Evolutionary conservation across 2,329 filamentous ascomycete species (phyloP).

Genomic region (Neophaeococcomyces mojaviensis): DNA sequence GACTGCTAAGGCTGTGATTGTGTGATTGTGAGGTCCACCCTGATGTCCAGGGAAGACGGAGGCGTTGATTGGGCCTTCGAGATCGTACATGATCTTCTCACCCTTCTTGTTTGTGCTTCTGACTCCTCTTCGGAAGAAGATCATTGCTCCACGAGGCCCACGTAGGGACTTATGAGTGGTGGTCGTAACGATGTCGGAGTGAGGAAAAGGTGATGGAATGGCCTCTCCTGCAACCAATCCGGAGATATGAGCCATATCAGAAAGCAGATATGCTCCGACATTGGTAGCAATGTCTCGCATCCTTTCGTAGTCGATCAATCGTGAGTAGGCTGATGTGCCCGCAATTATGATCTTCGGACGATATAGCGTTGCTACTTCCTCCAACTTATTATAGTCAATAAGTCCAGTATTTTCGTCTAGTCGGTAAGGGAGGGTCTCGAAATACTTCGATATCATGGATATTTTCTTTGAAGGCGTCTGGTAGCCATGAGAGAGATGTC

Average conservation of each 20-base stretch:
- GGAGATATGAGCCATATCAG: constrained; percentile 96
- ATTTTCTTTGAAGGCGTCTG: constrained; percentile 92
- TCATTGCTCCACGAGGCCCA: constrained; percentile 91
- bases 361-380: constrained; percentile 80
- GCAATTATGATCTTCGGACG: constrained; percentile 93
- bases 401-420: constrained; percentile 82
- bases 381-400: constrained; percentile 90
- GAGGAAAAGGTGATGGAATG: constrained; percentile 78
- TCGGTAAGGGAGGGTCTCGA: constrained; percentile 93
- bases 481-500: constrained; percentile 93
- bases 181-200: constrained; percentile 91
- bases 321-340: constrained; percentile 90
- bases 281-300: constrained; percentile 90
- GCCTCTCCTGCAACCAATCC: constrained; percentile 88
- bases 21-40: constrained; percentile 97
- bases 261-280: constrained; percentile 82
- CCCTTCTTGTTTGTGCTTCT: constrained; percentile 80
- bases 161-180: constrained; percentile 97
- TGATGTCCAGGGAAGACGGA: constrained; percentile 98
- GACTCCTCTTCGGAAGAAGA: constrained; percentile 94
- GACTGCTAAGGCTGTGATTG: constrained; percentile 89
- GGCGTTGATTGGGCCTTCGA: constrained; percentile 87
- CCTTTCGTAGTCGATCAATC: constrained; percentile 87
- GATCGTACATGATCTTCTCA: constrained; percentile 77
- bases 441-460: constrained; percentile 97